Percentiles rank a stretch among this genome's conserved stretches.
Evolutionary conservation across 2,329 filamentous ascomycete species (phyloP).

Genomic region (Trichoderma koningiopsis): DNA sequence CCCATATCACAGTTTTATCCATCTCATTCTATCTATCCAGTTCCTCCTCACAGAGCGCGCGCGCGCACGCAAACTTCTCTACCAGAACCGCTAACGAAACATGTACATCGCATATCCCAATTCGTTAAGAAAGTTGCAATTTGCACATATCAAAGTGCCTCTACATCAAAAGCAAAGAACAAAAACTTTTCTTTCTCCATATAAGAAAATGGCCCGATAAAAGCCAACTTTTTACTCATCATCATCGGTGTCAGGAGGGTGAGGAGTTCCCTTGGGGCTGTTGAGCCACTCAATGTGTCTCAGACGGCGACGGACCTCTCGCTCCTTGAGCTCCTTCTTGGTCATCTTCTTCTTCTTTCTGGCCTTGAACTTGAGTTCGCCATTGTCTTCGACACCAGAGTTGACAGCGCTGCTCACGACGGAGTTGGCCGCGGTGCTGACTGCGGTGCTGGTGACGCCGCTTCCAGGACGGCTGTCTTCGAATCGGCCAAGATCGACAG

Average conservation of each 20-base stretch:
- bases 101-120: background rate
- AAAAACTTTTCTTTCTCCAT: background rate
- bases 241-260: slow-evolving; percentile 76
- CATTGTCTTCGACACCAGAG: slow-evolving; percentile 79
- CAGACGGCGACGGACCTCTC: slow-evolving; percentile 81
- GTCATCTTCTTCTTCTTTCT: slow-evolving; percentile 99
- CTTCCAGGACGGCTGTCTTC: slow-evolving; percentile 74
- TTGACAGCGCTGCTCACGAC: slow-evolving; percentile 65
- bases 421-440: slow-evolving; percentile 58
- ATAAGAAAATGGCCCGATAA: background rate
- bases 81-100: slow-evolving; percentile 11
- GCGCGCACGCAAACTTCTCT: slow-evolving; percentile 4
- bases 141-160: background rate
- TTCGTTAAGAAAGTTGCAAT: background rate
- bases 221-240: slow-evolving; percentile 46
- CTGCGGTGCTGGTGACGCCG: slow-evolving; percentile 56
- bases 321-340: slow-evolving; percentile 92
- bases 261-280: slow-evolving; percentile 80
- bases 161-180: background rate
- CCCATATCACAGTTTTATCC: background rate
- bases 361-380: slow-evolving; percentile 81
- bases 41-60: background rate
- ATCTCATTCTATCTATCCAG: slow-evolving; percentile 6
- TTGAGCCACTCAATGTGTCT: slow-evolving; percentile 86
- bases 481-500: slow-evolving; percentile 78